Conservation (phyloP, 2,329 filamentous ascomycete genomes). For the Cordyceps cicadae region DNA sequence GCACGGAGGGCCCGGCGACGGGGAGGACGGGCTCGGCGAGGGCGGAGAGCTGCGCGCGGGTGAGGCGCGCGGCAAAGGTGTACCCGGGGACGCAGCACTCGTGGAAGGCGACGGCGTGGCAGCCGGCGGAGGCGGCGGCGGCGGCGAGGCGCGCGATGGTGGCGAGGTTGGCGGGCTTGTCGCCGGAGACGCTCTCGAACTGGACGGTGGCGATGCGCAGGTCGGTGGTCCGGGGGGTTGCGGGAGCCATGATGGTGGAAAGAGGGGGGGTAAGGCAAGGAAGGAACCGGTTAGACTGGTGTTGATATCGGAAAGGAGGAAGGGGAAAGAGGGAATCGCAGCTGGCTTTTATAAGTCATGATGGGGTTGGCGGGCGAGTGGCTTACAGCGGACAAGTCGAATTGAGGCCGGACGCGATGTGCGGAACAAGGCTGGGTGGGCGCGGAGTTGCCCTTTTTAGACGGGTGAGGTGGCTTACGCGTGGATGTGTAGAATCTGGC, state of each 20-base stretch:
- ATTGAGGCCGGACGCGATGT: background rate
- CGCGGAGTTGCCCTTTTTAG: conserved; percentile 6
- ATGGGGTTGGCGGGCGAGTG: no score
- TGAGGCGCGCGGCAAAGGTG: conserved; percentile 11
- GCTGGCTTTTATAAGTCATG: background rate
- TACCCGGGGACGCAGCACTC: conserved; percentile 14
- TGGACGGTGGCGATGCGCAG: conserved; percentile 13
- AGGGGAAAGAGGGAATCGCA: no score
- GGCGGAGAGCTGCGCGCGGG: background rate
- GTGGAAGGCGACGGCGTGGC: conserved; percentile 13
- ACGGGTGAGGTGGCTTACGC: background rate
- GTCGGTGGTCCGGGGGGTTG: background rate
- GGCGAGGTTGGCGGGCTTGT: conserved; percentile 13
- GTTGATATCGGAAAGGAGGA: no score
- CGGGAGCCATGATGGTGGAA: background rate
- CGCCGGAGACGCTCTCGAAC: conserved; percentile 12
- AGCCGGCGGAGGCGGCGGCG: background rate
- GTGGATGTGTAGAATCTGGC: background rate
- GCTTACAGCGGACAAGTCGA: background rate
- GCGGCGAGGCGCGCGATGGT: conserved; percentile 5
- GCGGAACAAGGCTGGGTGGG: background rate
- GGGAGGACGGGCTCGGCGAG: conserved; percentile 9
- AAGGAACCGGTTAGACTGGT: no score
- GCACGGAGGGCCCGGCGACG: conserved; percentile 3
- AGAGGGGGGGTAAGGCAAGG: no score